Conservation (phyloP, 306 rosid genomes). For the Prinsepia uniflora region DNA sequence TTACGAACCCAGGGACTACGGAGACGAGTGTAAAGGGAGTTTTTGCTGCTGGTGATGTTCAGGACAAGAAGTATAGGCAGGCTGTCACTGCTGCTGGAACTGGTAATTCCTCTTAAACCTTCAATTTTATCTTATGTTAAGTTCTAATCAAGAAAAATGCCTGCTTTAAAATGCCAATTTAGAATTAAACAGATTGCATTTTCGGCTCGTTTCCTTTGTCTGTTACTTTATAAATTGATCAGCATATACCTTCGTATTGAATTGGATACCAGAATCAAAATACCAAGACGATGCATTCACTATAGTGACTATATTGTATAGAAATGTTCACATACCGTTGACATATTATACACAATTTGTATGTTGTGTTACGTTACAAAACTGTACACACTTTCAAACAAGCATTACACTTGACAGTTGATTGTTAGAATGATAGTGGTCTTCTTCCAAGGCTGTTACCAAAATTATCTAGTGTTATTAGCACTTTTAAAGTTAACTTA, state of each 20-base stretch:
- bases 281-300: neutral
- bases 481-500: too few species aligned
- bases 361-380: neutral
- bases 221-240: neutral
- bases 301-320: neutral
- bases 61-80: slow-evolving; percentile 94
- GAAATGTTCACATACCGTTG: neutral
- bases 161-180: neutral
- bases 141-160: neutral
- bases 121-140: neutral
- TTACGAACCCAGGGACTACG: slow-evolving; percentile 61
- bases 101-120: slow-evolving; percentile 33
- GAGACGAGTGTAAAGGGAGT: slow-evolving; percentile 66
- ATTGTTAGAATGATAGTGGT: neutral
- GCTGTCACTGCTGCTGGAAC: slow-evolving; percentile 87
- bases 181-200: neutral
- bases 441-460: neutral
- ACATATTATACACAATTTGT: neutral
- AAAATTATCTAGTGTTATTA: too few species aligned
- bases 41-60: slow-evolving; percentile 92
- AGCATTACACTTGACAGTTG: too few species aligned
- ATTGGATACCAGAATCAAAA: neutral
- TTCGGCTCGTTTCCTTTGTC: neutral
- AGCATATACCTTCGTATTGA: neutral
- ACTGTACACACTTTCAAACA: neutral